Evolutionary conservation across 2,329 filamentous ascomycete genomes (phyloP).

Genomic region (Fusarium coffeatum): DNA sequence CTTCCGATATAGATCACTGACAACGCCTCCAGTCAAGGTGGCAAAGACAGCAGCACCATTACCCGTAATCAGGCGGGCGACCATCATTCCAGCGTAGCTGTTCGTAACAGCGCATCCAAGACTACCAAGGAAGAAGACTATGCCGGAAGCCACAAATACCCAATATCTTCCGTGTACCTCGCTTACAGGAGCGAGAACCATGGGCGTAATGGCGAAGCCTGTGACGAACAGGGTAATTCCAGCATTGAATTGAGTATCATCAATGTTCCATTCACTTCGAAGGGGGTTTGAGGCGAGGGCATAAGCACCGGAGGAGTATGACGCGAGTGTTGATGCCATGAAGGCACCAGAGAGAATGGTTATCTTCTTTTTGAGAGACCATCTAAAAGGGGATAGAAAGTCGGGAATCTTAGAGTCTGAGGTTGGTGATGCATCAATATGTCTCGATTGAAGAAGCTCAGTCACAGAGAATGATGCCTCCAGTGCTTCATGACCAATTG

Average conservation of each 20-base stretch:
- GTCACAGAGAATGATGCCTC: neutral
- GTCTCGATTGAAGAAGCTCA: neutral
- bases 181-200: slow-evolving; percentile 75
- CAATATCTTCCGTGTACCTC: slow-evolving; percentile 64
- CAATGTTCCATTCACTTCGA: slow-evolving; percentile 66
- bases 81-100: slow-evolving; percentile 70
- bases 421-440: neutral
- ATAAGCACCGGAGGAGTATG: slow-evolving; percentile 73
- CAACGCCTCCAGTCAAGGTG: slow-evolving; percentile 69
- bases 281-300: slow-evolving; percentile 67
- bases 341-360: slow-evolving; percentile 41
- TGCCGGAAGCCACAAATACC: slow-evolving; percentile 48
- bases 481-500: slow-evolving; percentile 11
- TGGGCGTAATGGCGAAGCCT: slow-evolving; percentile 74
- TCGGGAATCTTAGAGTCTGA: neutral
- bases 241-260: slow-evolving; percentile 65
- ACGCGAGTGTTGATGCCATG: slow-evolving; percentile 67
- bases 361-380: slow-evolving; percentile 34
- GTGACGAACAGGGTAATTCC: slow-evolving; percentile 73
- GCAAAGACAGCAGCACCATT: slow-evolving; percentile 65
- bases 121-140: slow-evolving; percentile 51
- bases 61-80: slow-evolving; percentile 71
- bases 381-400: slow-evolving; percentile 21
- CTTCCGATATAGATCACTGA: slow-evolving; percentile 73
- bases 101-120: slow-evolving; percentile 70